These are phyloP conservation scores for Hymenoscyphus albidus DNA, from an alignment of 2,329 filamentous ascomycete genomes.

Conservation along the genomic window DNA sequence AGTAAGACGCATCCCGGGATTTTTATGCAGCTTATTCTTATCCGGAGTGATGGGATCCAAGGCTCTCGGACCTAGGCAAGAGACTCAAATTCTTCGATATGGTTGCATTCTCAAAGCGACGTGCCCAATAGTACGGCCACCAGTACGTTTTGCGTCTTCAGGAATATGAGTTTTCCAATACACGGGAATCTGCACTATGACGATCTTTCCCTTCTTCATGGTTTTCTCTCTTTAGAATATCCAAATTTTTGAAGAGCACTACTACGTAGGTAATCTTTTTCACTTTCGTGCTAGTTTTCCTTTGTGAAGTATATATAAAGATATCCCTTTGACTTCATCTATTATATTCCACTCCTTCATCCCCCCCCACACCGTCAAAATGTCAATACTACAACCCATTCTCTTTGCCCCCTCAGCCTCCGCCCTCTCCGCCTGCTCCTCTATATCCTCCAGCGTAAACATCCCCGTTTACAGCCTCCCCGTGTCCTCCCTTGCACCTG, in stretches of 20 bases:
- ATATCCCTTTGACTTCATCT: too few relatives aligned
- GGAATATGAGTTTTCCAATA: not conserved
- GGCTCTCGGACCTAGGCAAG: not conserved
- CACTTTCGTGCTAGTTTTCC: too few relatives aligned
- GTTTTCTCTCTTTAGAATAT: not conserved
- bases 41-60: not conserved
- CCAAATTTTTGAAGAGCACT: not conserved
- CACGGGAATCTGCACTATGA: not conserved
- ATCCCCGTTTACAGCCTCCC: not conserved
- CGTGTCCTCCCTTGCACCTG: not conserved
- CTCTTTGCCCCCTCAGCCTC: not conserved
- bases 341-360: too few relatives aligned
- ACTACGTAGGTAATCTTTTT: too few relatives aligned
- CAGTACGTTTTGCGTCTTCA: not conserved
- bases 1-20: not conserved
- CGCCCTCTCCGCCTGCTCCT: not conserved
- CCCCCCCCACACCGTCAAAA: not conserved
- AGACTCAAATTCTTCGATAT: too few relatives aligned
- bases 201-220: not conserved
- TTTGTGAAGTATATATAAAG: too few relatives aligned
- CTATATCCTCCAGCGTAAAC: not conserved
- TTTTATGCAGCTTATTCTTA: not conserved
- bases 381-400: not conserved
- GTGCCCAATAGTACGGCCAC: not conserved
- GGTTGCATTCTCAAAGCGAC: too few relatives aligned